Percentiles rank a stretch among this genome's conserved stretches.
Evolutionary conservation across 805 yeast species (phyloP).

Genomic region (Diddensiella transvaalensis): DNA sequence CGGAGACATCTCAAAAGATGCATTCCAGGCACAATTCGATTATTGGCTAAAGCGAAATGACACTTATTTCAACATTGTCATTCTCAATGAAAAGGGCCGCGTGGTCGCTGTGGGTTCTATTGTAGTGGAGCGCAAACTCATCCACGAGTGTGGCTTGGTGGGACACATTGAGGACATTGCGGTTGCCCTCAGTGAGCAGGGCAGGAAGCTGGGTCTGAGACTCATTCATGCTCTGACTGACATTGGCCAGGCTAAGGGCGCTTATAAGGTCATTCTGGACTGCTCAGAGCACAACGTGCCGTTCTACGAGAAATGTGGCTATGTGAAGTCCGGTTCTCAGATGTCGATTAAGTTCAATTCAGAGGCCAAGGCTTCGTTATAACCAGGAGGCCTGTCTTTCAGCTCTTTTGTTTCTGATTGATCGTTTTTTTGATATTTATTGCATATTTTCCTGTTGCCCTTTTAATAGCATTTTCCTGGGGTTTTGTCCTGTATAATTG

Average conservation of each 20-base stretch:
- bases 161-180: conserved; percentile 97
- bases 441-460: conserved; percentile 1
- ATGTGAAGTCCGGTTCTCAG: conserved; percentile 43
- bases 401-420: background rate
- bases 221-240: conserved; percentile 60
- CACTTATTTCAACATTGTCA: conserved; percentile 67
- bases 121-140: conserved; percentile 70
- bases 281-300: conserved; percentile 79
- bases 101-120: conserved; percentile 85
- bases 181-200: conserved; percentile 70
- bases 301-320: conserved; percentile 88
- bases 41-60: conserved; percentile 54
- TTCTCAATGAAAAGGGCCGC: conserved; percentile 46
- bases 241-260: conserved; percentile 58
- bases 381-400: conserved; percentile 2
- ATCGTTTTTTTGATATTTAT: conserved; percentile 1
- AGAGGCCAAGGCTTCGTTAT: conserved; percentile 18
- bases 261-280: conserved; percentile 87
- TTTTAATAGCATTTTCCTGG: background rate
- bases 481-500: background rate
- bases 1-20: conserved; percentile 56
- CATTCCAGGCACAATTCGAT: conserved; percentile 50
- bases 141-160: conserved; percentile 78
- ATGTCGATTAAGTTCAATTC: conserved; percentile 30
- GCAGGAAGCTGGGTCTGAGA: conserved; percentile 70